These are phyloP conservation scores for Trichophaea hybrida DNA, from an alignment of 2,329 filamentous ascomycete genomes.

Conservation along the genomic window DNA sequence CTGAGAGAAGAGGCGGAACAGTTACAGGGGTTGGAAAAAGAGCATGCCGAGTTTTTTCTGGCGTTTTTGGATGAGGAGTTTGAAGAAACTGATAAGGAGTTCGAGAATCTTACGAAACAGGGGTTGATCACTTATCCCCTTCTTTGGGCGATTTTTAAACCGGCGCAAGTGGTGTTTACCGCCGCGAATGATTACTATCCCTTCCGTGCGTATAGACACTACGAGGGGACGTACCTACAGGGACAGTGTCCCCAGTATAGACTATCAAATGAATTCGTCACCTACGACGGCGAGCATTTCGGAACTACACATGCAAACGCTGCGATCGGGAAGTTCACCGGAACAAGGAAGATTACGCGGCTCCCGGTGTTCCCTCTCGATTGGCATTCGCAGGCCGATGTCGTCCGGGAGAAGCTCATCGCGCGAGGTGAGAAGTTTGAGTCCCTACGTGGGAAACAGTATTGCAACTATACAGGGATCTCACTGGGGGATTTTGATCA, in stretches of 20 bases:
- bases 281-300: constrained; percentile 35
- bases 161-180: constrained; percentile 7
- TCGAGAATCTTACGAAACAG: constrained; percentile 13
- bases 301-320: constrained; percentile 56
- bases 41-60: constrained; percentile 21
- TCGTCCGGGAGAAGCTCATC: constrained; percentile 51
- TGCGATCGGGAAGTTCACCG: constrained; percentile 60
- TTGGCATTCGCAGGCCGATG: constrained; percentile 56
- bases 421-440: constrained; percentile 76
- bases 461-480: constrained; percentile 66
- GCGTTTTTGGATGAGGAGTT: constrained; percentile 20
- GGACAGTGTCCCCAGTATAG: neutral
- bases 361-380: constrained; percentile 62
- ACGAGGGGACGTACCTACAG: neutral
- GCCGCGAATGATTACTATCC: constrained; percentile 5
- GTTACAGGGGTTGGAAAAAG: constrained; percentile 2
- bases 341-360: constrained; percentile 65
- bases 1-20: constrained; percentile 16
- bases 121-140: constrained; percentile 21
- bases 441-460: constrained; percentile 60
- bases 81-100: constrained; percentile 13
- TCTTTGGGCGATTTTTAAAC: constrained; percentile 17
- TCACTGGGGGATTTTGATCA: constrained; percentile 61
- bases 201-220: constrained; percentile 8
- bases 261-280: neutral